Evolutionary conservation across 345 rosid species (phyloP).

Genomic region (Lepidium sativum): DNA sequence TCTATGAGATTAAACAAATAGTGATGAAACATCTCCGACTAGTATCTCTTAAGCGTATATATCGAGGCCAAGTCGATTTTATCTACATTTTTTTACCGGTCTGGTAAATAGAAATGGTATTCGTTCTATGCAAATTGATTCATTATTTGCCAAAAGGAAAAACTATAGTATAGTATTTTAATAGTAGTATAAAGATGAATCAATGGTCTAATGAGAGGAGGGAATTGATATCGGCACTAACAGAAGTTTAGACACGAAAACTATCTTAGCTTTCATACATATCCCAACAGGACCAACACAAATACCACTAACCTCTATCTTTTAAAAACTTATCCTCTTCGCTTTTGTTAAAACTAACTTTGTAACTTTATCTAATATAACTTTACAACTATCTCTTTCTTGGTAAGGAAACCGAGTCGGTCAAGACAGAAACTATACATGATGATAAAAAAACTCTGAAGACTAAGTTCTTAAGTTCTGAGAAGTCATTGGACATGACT

Average conservation of each 20-base stretch:
- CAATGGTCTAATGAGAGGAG: neutral
- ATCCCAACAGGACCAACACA: constrained; percentile 22
- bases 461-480: too few relatives aligned
- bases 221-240: constrained; percentile 12
- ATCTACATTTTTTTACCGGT: neutral
- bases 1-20: neutral
- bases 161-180: too few relatives aligned
- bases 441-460: too few relatives aligned
- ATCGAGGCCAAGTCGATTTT: neutral
- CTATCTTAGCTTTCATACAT: constrained; percentile 13
- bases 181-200: neutral
- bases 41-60: too few relatives aligned
- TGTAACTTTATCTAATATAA: too few relatives aligned
- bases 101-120: neutral
- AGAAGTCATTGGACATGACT: too few relatives aligned
- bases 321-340: constrained; percentile 5
- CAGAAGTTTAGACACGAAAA: constrained; percentile 15
- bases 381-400: too few relatives aligned
- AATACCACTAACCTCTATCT: constrained; percentile 3
- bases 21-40: neutral
- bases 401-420: too few relatives aligned
- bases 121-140: neutral
- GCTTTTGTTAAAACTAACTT: too few relatives aligned
- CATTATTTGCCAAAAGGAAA: too few relatives aligned
- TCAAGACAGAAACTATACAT: too few relatives aligned